A percentile compares a stretch with the other conserved stretches of the same genome.
Evolutionary conservation across 768 basidiomycete genomes (phyloP).

Genomic region (Agrocybe praecox): DNA sequence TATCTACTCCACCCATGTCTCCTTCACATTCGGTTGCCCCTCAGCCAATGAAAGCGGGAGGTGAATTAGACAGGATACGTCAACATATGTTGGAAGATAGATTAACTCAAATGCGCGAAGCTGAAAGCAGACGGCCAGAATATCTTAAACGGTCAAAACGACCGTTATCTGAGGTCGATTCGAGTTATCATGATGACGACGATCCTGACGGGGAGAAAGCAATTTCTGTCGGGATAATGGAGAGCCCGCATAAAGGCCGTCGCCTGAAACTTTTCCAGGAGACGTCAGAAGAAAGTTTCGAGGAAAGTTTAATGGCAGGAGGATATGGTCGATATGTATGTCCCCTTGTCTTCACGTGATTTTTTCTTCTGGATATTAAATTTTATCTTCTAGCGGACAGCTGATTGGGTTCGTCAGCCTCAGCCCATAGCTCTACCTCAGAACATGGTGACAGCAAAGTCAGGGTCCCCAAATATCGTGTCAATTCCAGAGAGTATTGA

Average conservation of each 20-base stretch:
- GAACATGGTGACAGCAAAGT: constrained; percentile 33
- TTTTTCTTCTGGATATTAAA: constrained; percentile 11
- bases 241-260: constrained; percentile 73
- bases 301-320: constrained; percentile 82
- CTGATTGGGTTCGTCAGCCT: constrained; percentile 64
- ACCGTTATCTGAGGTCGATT: constrained; percentile 43
- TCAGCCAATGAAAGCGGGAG: constrained; percentile 36
- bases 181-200: constrained; percentile 35
- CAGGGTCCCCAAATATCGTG: constrained; percentile 46
- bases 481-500: constrained; percentile 40
- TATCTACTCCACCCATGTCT: constrained; percentile 25
- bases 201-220: constrained; percentile 34
- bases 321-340: constrained; percentile 79
- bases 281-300: constrained; percentile 83
- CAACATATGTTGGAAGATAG: constrained; percentile 54
- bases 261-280: constrained; percentile 78
- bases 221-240: constrained; percentile 57
- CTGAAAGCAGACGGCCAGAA: constrained; percentile 69
- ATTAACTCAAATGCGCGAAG: constrained; percentile 49
- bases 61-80: constrained; percentile 64
- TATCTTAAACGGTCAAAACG: constrained; percentile 67
- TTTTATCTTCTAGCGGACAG: constrained; percentile 43
- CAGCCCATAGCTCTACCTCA: constrained; percentile 47
- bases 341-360: too few species aligned
- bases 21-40: constrained; percentile 19